These are phyloP conservation scores for Ogataea ramenticola DNA, from an alignment of 805 yeast species.

Conservation along the genomic window DNA sequence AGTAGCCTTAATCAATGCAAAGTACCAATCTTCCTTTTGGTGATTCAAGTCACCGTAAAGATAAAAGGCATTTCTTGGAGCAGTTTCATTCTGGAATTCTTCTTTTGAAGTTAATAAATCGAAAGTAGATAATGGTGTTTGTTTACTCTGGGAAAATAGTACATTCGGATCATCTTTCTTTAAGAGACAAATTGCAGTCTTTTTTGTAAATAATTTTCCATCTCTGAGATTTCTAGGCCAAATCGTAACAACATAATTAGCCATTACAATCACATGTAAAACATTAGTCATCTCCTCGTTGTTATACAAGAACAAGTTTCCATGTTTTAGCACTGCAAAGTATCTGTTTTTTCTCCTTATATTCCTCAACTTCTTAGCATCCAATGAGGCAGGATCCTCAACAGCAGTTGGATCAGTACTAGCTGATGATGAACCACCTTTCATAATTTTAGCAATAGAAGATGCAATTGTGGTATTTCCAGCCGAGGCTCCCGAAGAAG, in stretches of 20 bases:
- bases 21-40: slow-evolving; percentile 92
- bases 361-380: slow-evolving; percentile 29
- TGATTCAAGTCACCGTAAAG: slow-evolving; percentile 70
- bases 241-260: slow-evolving; percentile 60
- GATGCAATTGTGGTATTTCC: not conserved
- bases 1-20: slow-evolving; percentile 72
- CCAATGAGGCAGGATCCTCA: slow-evolving; percentile 23
- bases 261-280: slow-evolving; percentile 71
- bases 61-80: slow-evolving; percentile 40
- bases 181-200: slow-evolving; percentile 70
- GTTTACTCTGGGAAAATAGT: slow-evolving; percentile 11
- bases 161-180: slow-evolving; percentile 26
- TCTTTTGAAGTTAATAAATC: slow-evolving; percentile 14
- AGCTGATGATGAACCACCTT: slow-evolving; percentile 5
- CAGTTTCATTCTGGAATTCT: slow-evolving; percentile 11
- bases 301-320: slow-evolving; percentile 78
- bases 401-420: slow-evolving; percentile 3
- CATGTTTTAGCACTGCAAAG: slow-evolving; percentile 74
- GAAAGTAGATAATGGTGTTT: slow-evolving; percentile 4
- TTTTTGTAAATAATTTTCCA: slow-evolving; percentile 72
- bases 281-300: slow-evolving; percentile 60
- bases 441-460: slow-evolving; percentile 11
- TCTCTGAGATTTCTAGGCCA: slow-evolving; percentile 83
- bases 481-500: not conserved
- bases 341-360: slow-evolving; percentile 50